These are phyloP conservation scores for Trametes elegans DNA, from an alignment of 768 basidiomycete genomes.

Conservation along the genomic window DNA sequence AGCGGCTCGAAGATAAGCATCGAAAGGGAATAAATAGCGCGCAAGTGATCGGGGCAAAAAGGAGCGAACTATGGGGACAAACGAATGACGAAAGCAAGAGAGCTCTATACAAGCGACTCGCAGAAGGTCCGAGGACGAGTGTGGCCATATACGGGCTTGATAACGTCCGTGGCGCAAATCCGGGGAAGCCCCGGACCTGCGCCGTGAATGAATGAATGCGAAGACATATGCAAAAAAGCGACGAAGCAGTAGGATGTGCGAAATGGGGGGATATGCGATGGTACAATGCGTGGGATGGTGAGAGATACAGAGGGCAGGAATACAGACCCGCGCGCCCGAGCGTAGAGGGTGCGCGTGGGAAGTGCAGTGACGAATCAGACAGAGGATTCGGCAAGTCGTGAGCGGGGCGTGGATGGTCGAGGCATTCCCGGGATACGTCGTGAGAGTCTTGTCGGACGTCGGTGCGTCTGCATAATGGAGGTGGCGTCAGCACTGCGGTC, in stretches of 20 bases:
- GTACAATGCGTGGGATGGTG: conserved; percentile 7
- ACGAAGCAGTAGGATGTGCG: not conserved
- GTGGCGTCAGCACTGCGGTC: not conserved
- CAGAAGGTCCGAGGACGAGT: not conserved
- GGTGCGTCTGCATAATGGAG: conserved; percentile 18
- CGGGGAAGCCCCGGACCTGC: not conserved
- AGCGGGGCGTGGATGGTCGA: conserved; percentile 21
- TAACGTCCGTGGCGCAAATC: not conserved
- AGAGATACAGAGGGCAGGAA: conserved; percentile 13
- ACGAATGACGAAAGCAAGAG: not conserved
- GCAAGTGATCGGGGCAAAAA: not conserved
- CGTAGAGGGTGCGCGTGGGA: not conserved
- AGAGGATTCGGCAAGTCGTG: conserved; percentile 24
- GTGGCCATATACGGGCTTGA: too few relatives aligned
- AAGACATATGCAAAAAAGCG: not conserved
- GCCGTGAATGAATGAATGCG: not conserved
- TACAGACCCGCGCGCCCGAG: not conserved
- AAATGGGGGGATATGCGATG: not conserved
- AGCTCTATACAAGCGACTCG: not conserved
- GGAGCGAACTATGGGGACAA: not conserved
- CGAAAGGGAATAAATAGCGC: conserved; percentile 7
- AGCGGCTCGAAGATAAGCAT: not conserved
- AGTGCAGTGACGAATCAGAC: conserved; percentile 2
- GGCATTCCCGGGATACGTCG: conserved; percentile 25
- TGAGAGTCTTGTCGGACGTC: conserved; percentile 22